These are phyloP conservation scores for Globisporangium recalcitrans DNA, from an alignment of 352 stramenopile genomes.

Conservation along the genomic window DNA sequence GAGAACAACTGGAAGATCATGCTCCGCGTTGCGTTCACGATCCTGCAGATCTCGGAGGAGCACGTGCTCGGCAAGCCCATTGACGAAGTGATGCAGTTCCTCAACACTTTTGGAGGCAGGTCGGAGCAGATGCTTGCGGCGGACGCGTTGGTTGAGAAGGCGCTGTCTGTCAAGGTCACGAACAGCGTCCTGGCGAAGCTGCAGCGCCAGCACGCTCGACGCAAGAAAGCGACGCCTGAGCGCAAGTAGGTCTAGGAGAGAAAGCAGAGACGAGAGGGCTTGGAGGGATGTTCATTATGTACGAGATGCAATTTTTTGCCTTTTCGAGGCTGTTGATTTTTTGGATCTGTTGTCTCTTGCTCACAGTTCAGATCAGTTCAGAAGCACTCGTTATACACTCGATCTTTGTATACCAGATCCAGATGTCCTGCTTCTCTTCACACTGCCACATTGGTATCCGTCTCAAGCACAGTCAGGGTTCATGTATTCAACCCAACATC, in stretches of 20 bases:
- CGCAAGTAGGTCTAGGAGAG: slow-evolving; percentile 3
- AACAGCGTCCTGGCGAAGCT: slow-evolving; percentile 73
- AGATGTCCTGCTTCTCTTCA: too few species aligned
- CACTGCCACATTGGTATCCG: too few species aligned
- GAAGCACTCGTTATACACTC: too few species aligned
- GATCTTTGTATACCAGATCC: too few species aligned
- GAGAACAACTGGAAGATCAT: slow-evolving; percentile 87
- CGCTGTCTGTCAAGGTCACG: slow-evolving; percentile 72
- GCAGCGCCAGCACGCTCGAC: slow-evolving; percentile 56
- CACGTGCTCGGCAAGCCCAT: slow-evolving; percentile 64
- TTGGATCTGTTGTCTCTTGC: neutral
- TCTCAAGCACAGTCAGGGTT: too few species aligned
- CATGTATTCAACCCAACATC: too few species aligned
- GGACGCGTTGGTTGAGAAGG: slow-evolving; percentile 35
- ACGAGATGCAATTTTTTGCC: slow-evolving; percentile 7
- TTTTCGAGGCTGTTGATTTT: neutral
- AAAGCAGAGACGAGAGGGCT: neutral
- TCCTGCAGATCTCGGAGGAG: slow-evolving; percentile 62
- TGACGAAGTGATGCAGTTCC: slow-evolving; percentile 83
- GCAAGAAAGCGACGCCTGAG: slow-evolving; percentile 38
- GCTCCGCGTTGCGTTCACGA: slow-evolving; percentile 56
- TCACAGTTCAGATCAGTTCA: neutral
- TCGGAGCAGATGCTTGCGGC: slow-evolving; percentile 53
- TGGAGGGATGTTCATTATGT: neutral
- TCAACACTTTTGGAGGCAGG: slow-evolving; percentile 75